Evolutionary conservation across 139 green algal genomes (phyloP).

Genomic region (Bryopsis sp.): DNA sequence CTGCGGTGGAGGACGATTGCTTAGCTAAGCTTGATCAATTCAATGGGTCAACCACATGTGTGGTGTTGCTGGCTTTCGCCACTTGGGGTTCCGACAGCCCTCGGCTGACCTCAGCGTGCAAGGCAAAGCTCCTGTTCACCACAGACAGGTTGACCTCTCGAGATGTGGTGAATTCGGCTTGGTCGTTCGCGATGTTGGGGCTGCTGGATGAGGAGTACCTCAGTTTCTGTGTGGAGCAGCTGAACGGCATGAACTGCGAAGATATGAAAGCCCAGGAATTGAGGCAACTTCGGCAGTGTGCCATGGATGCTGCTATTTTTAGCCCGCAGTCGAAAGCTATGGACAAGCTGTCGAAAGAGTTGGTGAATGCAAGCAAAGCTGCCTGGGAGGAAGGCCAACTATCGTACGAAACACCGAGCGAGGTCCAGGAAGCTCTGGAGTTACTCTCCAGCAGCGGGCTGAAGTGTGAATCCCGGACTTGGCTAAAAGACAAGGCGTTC

Average conservation of each 20-base stretch:
- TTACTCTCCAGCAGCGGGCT: background rate
- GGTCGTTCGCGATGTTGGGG: constrained; percentile 8
- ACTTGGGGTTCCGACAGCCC: background rate
- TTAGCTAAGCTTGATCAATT: background rate
- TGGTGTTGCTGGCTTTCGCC: constrained; percentile 7
- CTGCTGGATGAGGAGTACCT: constrained; percentile 4
- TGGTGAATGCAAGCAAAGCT: background rate
- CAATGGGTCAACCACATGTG: background rate
- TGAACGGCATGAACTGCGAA: background rate
- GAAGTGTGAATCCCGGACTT: background rate
- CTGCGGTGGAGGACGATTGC: background rate
- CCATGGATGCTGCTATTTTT: background rate
- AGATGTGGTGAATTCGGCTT: background rate
- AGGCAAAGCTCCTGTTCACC: background rate
- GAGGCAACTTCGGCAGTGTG: background rate
- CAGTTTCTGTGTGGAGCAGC: background rate
- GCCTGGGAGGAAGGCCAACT: background rate
- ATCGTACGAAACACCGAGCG: background rate
- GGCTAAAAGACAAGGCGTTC: background rate
- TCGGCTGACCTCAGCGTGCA: background rate
- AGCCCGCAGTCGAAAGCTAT: background rate
- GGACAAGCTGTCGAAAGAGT: background rate
- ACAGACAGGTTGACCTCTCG: background rate
- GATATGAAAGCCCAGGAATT: background rate
- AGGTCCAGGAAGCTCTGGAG: background rate